Evolutionary conservation across 306 rosid genomes (phyloP).

Genomic region (barrel medic (Medicago truncatula)): MtrunA17r5.0-ANR NC_053048.1:26422001-26422500

Average conservation of each 20-base stretch:
- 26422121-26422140: conserved; percentile 25
- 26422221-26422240: conserved; percentile 38
- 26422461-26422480: conserved; percentile 30
- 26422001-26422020: background rate
- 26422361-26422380: conserved; percentile 5
- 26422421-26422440: conserved; percentile 37
- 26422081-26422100: conserved; percentile 30
- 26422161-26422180: conserved; percentile 41
- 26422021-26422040: background rate
- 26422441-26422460: conserved; percentile 38
- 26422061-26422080: background rate
- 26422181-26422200: conserved; percentile 32
- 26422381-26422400: background rate
- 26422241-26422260: background rate
- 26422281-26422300: background rate
- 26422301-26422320: conserved; percentile 41
- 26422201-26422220: conserved; percentile 21
- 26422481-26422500: conserved; percentile 30
- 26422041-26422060: background rate
- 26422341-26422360: conserved; percentile 28
- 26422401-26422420: conserved; percentile 39
- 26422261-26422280: too few relatives aligned
- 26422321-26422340: conserved; percentile 34
- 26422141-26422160: conserved; percentile 36
- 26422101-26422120: conserved; percentile 34